These are phyloP conservation scores for Fusarium chuoi DNA, from an alignment of 2,329 filamentous ascomycete species.

Conservation along the genomic window DNA sequence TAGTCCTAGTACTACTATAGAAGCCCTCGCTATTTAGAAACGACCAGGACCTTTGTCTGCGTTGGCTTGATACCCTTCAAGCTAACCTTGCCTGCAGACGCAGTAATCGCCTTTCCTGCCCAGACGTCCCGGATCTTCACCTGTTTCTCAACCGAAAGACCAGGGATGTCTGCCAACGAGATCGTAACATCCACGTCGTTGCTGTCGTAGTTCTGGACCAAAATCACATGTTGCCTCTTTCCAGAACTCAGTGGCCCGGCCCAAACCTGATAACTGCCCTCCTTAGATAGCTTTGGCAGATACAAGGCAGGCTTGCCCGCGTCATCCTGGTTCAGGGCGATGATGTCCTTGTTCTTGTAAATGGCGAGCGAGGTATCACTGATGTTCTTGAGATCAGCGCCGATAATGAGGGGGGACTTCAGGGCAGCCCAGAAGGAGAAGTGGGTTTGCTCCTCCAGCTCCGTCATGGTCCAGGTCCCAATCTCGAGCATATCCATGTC, in stretches of 20 bases:
- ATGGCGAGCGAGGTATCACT: background rate
- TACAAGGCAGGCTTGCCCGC: background rate
- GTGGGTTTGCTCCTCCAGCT: background rate
- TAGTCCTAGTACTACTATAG: background rate
- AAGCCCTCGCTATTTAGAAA: background rate
- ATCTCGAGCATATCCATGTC: background rate
- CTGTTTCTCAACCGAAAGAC: background rate
- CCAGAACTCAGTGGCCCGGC: background rate
- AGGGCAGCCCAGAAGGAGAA: background rate
- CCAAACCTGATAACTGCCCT: background rate
- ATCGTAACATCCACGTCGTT: background rate
- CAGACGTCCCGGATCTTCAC: background rate
- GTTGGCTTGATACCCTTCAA: background rate
- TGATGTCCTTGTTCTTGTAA: background rate
- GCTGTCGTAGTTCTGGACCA: background rate
- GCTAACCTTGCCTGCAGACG: background rate
- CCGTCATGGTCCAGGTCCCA: background rate
- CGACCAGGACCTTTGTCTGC: background rate
- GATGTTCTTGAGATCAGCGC: background rate
- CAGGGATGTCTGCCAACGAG: background rate
- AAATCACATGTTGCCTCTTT: background rate
- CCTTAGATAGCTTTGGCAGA: background rate
- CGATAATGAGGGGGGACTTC: background rate
- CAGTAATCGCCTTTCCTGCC: background rate
- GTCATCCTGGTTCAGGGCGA: background rate